Base-by-base conservation (phyloP, 148 eudicot species). In the Oxyria digyna region DNA sequence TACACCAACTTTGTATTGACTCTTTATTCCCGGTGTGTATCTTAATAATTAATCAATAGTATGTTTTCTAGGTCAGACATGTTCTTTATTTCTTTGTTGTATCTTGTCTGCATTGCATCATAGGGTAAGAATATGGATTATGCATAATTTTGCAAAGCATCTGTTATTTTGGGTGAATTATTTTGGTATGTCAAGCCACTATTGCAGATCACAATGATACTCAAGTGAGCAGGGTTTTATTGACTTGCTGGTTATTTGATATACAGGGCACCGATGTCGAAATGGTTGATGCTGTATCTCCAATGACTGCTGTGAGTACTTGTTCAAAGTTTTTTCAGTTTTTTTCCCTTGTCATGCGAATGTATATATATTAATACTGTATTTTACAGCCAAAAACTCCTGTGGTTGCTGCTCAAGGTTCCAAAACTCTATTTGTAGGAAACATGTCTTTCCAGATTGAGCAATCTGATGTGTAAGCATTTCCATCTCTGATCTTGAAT, bases 391-490 rank as follows among this genome's bases (percentile, higher is more conserved):
- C 90, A 4, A 71, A 86, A 74, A 78, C 90, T 29, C 92, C 97
- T 9, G 75, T n/a, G n/a, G n/a, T 72, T 8, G 80, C 90, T 67
- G 85, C 87, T 14, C 79, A 81, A 69, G 75, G 8, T 42, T 75
- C 90, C 7, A 94, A 85, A 74, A 86, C 93, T 1, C 74, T 94
- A 55, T 94, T 90, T 78, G 82, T 77, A 65, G 99, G 92, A 37
- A 94, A 94, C 75, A 77, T 94, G 10, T 71, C 91, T 2, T 94
- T 40, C 68, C 50, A 79, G 41, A 78, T 88, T 27, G 84, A 88
- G 71, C 77, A 80, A 59, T 32, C 77, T 37, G 89, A 88, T 78
- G 78, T 94, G 99, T 93, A 84, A 35, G 98, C 77, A 20, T 42
- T 52, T 27, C 1, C 9, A 10, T 18, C 52, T 57, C 40, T 13